Evolutionary conservation across 2,329 filamentous ascomycete genomes (phyloP).

Genomic region (Ampelomyces quisqualis): DNA sequence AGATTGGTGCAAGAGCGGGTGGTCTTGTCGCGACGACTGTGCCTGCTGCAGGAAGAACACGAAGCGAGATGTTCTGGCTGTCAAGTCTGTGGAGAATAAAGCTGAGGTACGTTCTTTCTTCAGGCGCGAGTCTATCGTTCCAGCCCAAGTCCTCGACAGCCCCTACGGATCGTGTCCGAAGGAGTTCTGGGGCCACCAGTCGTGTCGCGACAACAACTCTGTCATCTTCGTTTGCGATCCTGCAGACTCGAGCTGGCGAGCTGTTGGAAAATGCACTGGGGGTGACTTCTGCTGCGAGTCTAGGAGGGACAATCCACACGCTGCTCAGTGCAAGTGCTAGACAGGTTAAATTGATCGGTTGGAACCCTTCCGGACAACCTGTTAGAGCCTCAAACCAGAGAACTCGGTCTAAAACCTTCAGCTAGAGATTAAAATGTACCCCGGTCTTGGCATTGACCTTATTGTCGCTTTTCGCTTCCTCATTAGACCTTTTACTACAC

Average conservation of each 20-base stretch:
- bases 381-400: too few species aligned
- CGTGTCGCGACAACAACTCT: slow-evolving; percentile 3
- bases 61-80: neutral
- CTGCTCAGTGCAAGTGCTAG: slow-evolving; percentile 6
- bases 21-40: slow-evolving; percentile 12
- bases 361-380: too few species aligned
- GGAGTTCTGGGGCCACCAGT: neutral
- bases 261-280: slow-evolving; percentile 2
- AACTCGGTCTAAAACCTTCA: too few species aligned
- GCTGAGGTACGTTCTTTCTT: slow-evolving; percentile 1
- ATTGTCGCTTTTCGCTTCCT: too few species aligned
- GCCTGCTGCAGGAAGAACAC: slow-evolving; percentile 11
- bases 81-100: neutral
- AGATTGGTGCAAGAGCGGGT: slow-evolving; percentile 8
- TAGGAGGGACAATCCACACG: slow-evolving; percentile 2
- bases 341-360: too few species aligned
- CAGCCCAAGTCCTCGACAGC: neutral
- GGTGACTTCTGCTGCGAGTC: slow-evolving; percentile 2
- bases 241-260: slow-evolving; percentile 3
- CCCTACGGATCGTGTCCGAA: slow-evolving; percentile 1
- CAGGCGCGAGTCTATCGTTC: neutral
- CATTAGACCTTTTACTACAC: too few species aligned
- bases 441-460: too few species aligned
- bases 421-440: too few species aligned
- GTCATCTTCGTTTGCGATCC: slow-evolving; percentile 6